Conservation (phyloP, 495 filamentous ascomycete species). For the Pseudomonodictys pantanalensis region DNA sequence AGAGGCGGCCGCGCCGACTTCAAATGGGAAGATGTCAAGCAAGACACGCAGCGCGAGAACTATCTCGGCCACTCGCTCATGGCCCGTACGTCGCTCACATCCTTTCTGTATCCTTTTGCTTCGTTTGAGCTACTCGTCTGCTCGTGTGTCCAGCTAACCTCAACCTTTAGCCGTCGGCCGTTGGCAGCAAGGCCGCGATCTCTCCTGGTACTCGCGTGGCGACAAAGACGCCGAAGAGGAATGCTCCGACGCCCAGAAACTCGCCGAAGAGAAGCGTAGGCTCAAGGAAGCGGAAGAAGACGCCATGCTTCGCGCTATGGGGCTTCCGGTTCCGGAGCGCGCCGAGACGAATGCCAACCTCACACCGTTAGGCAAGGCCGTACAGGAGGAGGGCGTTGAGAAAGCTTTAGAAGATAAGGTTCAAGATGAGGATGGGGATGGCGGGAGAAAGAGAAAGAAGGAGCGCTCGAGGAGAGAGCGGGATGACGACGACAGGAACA, state of each 20-base stretch:
- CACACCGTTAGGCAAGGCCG: conserved; percentile 36
- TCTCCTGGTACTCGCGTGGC: conserved; percentile 83
- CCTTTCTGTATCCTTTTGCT: background rate
- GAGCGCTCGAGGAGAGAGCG: conserved; percentile 9
- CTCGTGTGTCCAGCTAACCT: background rate
- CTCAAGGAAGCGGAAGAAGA: conserved; percentile 95
- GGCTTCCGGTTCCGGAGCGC: conserved; percentile 61
- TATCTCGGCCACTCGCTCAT: conserved; percentile 96
- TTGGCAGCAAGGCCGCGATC: conserved; percentile 87
- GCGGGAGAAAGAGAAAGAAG: conserved; percentile 26
- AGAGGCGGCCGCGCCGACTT: conserved; percentile 90
- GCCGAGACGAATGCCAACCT: conserved; percentile 35
- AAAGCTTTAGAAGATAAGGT: conserved; percentile 35
- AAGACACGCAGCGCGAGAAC: conserved; percentile 85
- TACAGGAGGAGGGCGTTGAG: conserved; percentile 33
- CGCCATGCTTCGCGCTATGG: conserved; percentile 76
- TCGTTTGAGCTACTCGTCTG: background rate
- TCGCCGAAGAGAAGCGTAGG: conserved; percentile 71
- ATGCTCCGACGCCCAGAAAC: conserved; percentile 52
- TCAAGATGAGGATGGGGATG: conserved; percentile 25
- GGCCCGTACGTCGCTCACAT: conserved; percentile 58
- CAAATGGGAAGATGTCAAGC: conserved; percentile 92
- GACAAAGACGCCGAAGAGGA: conserved; percentile 47
- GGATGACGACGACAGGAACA: background rate
- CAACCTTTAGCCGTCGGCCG: conserved; percentile 68